Evolutionary conservation across 805 yeast species (phyloP).

Genomic region (Naumovozyma dairenensis): DNA sequence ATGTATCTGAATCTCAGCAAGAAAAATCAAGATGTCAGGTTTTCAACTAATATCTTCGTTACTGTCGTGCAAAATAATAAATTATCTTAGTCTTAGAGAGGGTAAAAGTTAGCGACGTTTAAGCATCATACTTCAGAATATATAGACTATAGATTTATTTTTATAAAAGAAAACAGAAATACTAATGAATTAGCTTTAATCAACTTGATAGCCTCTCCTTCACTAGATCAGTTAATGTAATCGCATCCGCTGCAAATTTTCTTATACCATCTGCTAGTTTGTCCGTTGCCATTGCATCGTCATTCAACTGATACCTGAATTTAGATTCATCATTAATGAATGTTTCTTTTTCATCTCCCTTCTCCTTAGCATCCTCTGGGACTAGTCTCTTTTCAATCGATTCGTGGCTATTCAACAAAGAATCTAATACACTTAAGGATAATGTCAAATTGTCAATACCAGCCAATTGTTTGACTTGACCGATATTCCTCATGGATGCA

Average conservation of each 20-base stretch:
- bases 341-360: constrained; percentile 56
- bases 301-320: constrained; percentile 86
- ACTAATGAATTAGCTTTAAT: too few species aligned
- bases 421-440: constrained; percentile 85
- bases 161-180: too few species aligned
- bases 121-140: too few species aligned
- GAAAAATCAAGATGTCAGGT: too few species aligned
- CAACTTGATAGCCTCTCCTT: constrained; percentile 30
- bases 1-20: too few species aligned
- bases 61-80: too few species aligned
- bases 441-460: constrained; percentile 96
- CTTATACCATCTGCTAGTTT: constrained; percentile 97
- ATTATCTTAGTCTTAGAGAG: too few species aligned
- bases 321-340: constrained; percentile 77
- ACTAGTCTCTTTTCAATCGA: constrained; percentile 76
- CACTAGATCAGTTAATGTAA: constrained; percentile 60
- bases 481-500: constrained; percentile 96
- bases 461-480: constrained; percentile 92
- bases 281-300: constrained; percentile 98
- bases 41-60: too few species aligned
- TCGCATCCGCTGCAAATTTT: constrained; percentile 89
- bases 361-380: constrained; percentile 46
- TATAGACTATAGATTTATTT: too few species aligned
- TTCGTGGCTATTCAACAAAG: constrained; percentile 67
- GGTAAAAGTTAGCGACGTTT: too few species aligned